Evolutionary conservation across 2,329 filamentous ascomycete genomes (phyloP).

Genomic region (Fusarium liriodendri): DNA sequence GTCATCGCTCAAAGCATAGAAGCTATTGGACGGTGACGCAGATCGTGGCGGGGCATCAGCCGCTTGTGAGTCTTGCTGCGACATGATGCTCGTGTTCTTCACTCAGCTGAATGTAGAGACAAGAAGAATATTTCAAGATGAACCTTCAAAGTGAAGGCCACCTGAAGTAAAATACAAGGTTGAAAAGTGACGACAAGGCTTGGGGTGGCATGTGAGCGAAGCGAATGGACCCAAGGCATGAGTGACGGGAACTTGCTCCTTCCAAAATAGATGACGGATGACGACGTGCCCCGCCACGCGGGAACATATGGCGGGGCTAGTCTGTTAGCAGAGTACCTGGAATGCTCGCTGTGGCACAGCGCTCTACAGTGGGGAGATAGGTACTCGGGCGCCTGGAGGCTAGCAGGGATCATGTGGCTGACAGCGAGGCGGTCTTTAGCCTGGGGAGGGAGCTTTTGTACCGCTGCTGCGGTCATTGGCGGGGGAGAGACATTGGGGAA

Average conservation of each 20-base stretch:
- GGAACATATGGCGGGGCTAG: background rate
- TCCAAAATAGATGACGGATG: conserved; percentile 37
- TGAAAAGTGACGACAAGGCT: conserved; percentile 2
- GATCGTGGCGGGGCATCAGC: conserved; percentile 45
- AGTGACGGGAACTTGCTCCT: conserved; percentile 11
- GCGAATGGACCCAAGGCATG: conserved; percentile 8
- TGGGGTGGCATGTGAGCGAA: conserved; percentile 32
- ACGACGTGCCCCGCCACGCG: conserved; percentile 42
- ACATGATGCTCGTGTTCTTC: conserved; percentile 26
- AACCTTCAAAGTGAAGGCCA: background rate
- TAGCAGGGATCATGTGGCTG: conserved; percentile 14
- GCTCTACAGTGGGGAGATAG: background rate
- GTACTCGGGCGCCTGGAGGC: conserved; percentile 10
- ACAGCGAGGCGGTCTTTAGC: background rate
- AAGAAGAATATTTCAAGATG: background rate
- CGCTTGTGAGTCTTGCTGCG: conserved; percentile 36
- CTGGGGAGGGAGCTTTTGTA: conserved; percentile 4
- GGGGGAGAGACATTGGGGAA: background rate
- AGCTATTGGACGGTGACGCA: conserved; percentile 84
- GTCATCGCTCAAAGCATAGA: conserved; percentile 96
- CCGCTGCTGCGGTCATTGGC: conserved; percentile 16
- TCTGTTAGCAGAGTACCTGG: conserved; percentile 29
- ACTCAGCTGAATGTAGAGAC: background rate
- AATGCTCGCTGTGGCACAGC: background rate
- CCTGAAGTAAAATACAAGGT: background rate